A percentile compares a stretch with the other conserved stretches of the same genome.
phyloP scores from a whole-genome alignment of 2,329 filamentous ascomycete species.

The Remersonia thermophila region DNA sequence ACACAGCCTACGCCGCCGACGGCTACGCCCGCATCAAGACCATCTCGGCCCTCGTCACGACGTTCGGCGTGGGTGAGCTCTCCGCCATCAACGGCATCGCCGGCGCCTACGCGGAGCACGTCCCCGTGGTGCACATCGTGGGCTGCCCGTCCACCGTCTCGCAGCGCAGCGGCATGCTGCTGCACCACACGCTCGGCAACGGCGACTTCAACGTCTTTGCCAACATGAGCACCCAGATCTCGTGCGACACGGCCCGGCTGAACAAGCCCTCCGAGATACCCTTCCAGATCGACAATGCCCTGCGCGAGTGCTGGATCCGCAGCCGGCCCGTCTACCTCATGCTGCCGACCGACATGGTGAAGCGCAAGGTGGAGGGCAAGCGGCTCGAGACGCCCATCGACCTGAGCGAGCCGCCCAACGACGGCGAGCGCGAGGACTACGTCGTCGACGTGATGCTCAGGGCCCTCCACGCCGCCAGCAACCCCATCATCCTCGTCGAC shows the following conservation, averaged over 20 bases:
- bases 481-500: conserved; percentile 70
- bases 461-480: conserved; percentile 59
- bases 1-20: conserved; percentile 61
- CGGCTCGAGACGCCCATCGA: conserved; percentile 60
- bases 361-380: conserved; percentile 62
- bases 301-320: conserved; percentile 60
- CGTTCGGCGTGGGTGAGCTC: conserved; percentile 64
- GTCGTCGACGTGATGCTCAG: conserved; percentile 70
- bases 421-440: conserved; percentile 62
- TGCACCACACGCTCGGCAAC: conserved; percentile 61
- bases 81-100: conserved; percentile 63
- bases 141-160: conserved; percentile 37
- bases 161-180: conserved; percentile 35
- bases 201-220: conserved; percentile 75
- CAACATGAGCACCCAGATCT: conserved; percentile 63
- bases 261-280: conserved; percentile 59
- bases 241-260: conserved; percentile 58
- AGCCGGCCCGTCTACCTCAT: conserved; percentile 75
- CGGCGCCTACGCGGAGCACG: conserved; percentile 61
- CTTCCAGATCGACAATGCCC: conserved; percentile 62
- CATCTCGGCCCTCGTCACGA: conserved; percentile 58
- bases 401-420: conserved; percentile 50
- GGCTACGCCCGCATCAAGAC: conserved; percentile 65
- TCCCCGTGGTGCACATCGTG: conserved; percentile 60
- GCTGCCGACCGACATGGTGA: conserved; percentile 69